These are phyloP conservation scores for Collybia sp. DNA, from an alignment of 768 basidiomycete genomes.

Conservation along the genomic window DNA sequence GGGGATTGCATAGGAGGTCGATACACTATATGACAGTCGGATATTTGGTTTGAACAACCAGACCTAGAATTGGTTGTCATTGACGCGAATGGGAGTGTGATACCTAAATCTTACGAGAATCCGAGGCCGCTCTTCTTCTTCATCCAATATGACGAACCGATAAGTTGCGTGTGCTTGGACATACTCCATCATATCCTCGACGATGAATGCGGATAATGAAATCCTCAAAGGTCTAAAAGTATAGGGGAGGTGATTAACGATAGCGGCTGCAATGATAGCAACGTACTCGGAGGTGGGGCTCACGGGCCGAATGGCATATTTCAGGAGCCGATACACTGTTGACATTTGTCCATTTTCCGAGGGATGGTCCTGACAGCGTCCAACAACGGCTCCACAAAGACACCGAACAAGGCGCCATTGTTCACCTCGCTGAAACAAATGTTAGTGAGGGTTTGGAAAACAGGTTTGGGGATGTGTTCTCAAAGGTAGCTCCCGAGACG, in stretches of 20 bases:
- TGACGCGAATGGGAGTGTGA: neutral
- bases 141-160: slow-evolving; percentile 85
- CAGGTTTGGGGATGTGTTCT: slow-evolving; percentile 54
- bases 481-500: slow-evolving; percentile 86
- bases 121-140: slow-evolving; percentile 76
- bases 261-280: neutral
- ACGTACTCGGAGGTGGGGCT: slow-evolving; percentile 61
- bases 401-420: slow-evolving; percentile 69
- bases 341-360: slow-evolving; percentile 20
- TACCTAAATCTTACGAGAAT: slow-evolving; percentile 57
- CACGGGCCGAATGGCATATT: slow-evolving; percentile 78
- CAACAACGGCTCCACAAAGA: slow-evolving; percentile 79
- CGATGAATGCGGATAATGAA: slow-evolving; percentile 84
- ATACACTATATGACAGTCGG: slow-evolving; percentile 66
- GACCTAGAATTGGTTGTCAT: slow-evolving; percentile 41
- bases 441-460: slow-evolving; percentile 4
- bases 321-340: slow-evolving; percentile 67
- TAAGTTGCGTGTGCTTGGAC: slow-evolving; percentile 92
- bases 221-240: slow-evolving; percentile 33
- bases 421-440: slow-evolving; percentile 42
- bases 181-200: slow-evolving; percentile 88
- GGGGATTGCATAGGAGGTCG: slow-evolving; percentile 50
- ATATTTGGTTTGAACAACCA: slow-evolving; percentile 96
- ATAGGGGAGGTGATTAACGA: neutral
- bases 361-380: slow-evolving; percentile 57